These are phyloP conservation scores for Thermoascus crustaceus DNA, from an alignment of 2,329 filamentous ascomycete species.

Conservation along the genomic window DNA sequence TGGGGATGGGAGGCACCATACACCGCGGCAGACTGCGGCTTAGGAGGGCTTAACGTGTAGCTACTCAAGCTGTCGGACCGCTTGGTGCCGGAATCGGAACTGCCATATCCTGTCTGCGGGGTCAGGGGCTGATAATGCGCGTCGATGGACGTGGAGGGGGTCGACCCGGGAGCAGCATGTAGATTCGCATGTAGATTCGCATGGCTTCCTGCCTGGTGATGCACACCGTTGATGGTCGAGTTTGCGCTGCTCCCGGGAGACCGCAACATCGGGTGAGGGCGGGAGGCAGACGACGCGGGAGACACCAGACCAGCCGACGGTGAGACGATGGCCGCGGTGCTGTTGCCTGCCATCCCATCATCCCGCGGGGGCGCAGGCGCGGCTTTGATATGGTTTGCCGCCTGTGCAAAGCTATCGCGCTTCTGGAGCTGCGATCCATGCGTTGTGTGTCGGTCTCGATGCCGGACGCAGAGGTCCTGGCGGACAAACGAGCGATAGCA, in stretches of 20 bases:
- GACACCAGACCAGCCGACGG: constrained; percentile 7
- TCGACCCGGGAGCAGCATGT: not conserved
- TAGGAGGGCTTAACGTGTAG: constrained; percentile 20
- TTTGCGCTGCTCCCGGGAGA: too few relatives aligned
- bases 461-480: constrained; percentile 81
- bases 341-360: constrained; percentile 2
- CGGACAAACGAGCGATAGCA: constrained; percentile 87
- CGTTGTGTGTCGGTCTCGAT: constrained; percentile 71
- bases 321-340: constrained; percentile 12
- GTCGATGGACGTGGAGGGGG: constrained; percentile 22
- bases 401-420: constrained; percentile 38
- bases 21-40: constrained; percentile 16
- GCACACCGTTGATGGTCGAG: too few relatives aligned
- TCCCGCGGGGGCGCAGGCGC: constrained; percentile 15
- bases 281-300: constrained; percentile 11
- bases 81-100: constrained; percentile 17
- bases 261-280: constrained; percentile 14
- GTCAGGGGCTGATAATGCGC: constrained; percentile 19
- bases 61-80: constrained; percentile 21
- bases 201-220: too few relatives aligned
- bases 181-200: constrained; percentile 4
- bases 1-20: constrained; percentile 21
- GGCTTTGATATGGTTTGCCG: constrained; percentile 13
- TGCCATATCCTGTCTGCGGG: constrained; percentile 16
- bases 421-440: constrained; percentile 45